Evolutionary conservation across 805 yeast genomes (phyloP), one percentile per base, ranked within the genome.

Genomic region (Kregervanrija pseudodelftensis): DNA sequence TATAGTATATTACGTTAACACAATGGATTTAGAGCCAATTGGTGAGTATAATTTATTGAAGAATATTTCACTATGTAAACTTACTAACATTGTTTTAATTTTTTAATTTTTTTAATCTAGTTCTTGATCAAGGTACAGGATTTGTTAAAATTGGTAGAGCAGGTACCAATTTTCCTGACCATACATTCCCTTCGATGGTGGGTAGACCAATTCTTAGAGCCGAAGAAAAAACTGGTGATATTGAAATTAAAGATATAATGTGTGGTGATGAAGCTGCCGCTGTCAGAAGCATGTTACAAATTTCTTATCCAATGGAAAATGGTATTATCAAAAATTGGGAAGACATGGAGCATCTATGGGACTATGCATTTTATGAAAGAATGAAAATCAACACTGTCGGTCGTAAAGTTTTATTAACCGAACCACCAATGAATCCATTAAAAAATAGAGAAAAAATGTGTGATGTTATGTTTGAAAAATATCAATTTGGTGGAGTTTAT

Each of bases 61-160:
- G 32, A 37, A 17, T 2, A 10, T 9, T 13, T 13, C 10, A 13
- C 15, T 11, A 9, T 33, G 9, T 10, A 8, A 3, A 33, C 8
- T 13, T 5, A 30, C 39, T 38, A 30, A 34, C 36, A 36, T n/a
- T 22, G 28, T 22, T 22, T 22, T 22, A 22, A 22, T 22, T 7
- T 22, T 22, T 7, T 22, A 22, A 5, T 22, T 22, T 22, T 17
- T 22, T 22, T 22, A 22, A 22, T 22, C 28, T 5, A 22, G 28
- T 93, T 56, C 86, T 93, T 56, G 99, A 93, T 70, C 98, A 93
- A 72, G 99, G 99, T 70, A 93, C 99, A 41, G 99, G 99, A 46
- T 93, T 93, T 63, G 97, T 91, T 44, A 91, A 90, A 65, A 87
- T 91, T 55, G 99, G 99, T 48, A 79, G 96, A 59, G 96, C 95